Conservation (phyloP, 163 green algal genomes). For the Coccomyxa subellipsoidea region DNA sequence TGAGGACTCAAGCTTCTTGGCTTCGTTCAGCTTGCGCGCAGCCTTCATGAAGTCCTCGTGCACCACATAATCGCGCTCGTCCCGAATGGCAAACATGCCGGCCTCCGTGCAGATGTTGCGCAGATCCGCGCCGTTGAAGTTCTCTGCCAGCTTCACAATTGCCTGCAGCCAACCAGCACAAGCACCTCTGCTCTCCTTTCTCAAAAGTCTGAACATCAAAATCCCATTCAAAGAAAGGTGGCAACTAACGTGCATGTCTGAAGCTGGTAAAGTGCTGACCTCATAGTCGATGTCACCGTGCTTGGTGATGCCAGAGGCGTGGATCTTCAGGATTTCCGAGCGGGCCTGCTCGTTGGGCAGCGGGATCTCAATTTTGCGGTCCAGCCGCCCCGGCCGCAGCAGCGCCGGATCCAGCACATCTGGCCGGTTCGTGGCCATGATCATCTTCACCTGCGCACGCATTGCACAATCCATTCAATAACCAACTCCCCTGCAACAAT, state of each 20-base stretch:
- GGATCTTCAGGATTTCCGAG: slow-evolving; percentile 99
- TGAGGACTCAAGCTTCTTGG: slow-evolving; percentile 97
- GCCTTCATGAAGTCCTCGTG: slow-evolving; percentile 98
- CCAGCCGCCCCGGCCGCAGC: slow-evolving; percentile 85
- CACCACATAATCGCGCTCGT: slow-evolving; percentile 94
- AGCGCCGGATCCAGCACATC: slow-evolving; percentile 91
- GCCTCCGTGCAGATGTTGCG: slow-evolving; percentile 97
- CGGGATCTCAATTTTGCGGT: slow-evolving; percentile 99
- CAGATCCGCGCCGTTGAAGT: slow-evolving; percentile 99
- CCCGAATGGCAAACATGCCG: slow-evolving; percentile 98
- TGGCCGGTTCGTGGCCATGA: slow-evolving; percentile 83
- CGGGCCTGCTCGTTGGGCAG: slow-evolving; percentile 92
- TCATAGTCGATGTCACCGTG: slow-evolving; percentile 99
- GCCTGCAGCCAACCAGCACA: slow-evolving; percentile 29
- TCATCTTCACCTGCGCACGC: slow-evolving; percentile 81
- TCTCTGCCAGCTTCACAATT: slow-evolving; percentile 91
- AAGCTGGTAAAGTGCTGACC: slow-evolving; percentile 8
- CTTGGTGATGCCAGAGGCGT: slow-evolving; percentile 91
- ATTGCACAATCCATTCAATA: background rate
- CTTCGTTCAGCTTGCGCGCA: slow-evolving; percentile 95
- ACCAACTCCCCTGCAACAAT: too few relatives aligned
- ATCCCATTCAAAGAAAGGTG: too few relatives aligned
- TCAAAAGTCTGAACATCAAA: background rate
- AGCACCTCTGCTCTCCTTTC: background rate
- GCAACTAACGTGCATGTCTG: too few relatives aligned